Conservation (phyloP, 805 yeast species). For the Cyberlindnera misumaiensis region DNA sequence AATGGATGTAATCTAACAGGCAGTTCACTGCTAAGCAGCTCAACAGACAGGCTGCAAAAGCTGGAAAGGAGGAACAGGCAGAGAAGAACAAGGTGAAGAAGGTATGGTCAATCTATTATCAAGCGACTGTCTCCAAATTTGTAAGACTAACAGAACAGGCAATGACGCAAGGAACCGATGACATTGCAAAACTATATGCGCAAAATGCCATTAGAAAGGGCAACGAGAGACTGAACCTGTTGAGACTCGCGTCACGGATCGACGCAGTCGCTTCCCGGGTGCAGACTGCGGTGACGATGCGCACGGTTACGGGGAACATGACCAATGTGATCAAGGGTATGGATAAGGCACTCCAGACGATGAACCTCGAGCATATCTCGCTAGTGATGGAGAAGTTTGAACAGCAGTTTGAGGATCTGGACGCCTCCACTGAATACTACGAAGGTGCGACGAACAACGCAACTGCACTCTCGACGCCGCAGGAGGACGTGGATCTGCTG, state of each 20-base stretch:
- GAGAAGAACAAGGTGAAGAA: constrained; percentile 88
- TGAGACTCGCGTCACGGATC: constrained; percentile 79
- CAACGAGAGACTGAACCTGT: constrained; percentile 74
- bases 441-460: constrained; percentile 85
- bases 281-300: constrained; percentile 97
- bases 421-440: constrained; percentile 88
- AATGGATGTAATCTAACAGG: constrained; percentile 11
- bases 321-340: constrained; percentile 86
- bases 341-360: constrained; percentile 92
- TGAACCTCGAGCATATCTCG: constrained; percentile 91
- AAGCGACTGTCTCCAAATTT: neutral
- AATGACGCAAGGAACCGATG: constrained; percentile 75
- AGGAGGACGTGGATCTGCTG: constrained; percentile 87
- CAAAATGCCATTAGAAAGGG: constrained; percentile 92
- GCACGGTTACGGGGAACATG: constrained; percentile 92
- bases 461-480: constrained; percentile 86
- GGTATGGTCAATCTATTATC: neutral
- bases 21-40: constrained; percentile 91
- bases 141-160: constrained; percentile 33
- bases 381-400: constrained; percentile 97
- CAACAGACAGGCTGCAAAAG: constrained; percentile 80
- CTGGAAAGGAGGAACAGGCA: constrained; percentile 81
- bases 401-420: constrained; percentile 90
- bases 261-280: constrained; percentile 96
- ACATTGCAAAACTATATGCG: constrained; percentile 90